A percentile compares a stretch with the other conserved stretches of the same genome.
Conservation (phyloP, 306 rosid species). For the Prunus mira region DNA sequence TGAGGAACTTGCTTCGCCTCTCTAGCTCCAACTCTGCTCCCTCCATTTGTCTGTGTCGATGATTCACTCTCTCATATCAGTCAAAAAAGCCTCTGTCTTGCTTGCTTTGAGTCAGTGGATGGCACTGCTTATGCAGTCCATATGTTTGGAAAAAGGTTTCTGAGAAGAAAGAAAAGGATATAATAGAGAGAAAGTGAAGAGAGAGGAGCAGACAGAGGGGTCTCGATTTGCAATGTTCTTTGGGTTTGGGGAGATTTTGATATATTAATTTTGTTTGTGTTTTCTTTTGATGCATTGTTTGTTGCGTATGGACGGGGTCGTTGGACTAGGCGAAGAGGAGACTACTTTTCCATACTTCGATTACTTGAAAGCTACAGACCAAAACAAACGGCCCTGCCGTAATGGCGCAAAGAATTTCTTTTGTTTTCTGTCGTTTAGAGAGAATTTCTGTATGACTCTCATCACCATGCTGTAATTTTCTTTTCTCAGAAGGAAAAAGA, state of each 20-base stretch:
- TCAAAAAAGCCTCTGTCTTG: conserved; percentile 9
- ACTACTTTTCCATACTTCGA: conserved; percentile 16
- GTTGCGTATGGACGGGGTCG: conserved; percentile 26
- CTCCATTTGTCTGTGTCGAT: conserved; percentile 34
- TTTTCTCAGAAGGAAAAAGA: no score
- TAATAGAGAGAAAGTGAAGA: background rate
- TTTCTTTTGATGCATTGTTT: conserved; percentile 23
- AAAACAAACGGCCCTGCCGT: background rate
- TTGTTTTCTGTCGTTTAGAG: background rate
- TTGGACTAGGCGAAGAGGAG: conserved; percentile 9
- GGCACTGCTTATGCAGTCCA: conserved; percentile 30
- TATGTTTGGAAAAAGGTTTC: conserved; percentile 31
- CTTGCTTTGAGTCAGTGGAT: conserved; percentile 19
- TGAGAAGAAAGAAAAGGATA: conserved; percentile 8
- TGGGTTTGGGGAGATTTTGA: background rate
- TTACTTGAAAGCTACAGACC: conserved; percentile 13
- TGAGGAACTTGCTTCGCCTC: conserved; percentile 77
- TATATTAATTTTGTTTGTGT: background rate
- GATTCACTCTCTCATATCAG: conserved; percentile 29
- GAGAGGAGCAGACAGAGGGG: conserved; percentile 18
- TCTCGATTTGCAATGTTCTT: conserved; percentile 24
- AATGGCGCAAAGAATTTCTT: background rate
- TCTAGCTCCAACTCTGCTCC: conserved; percentile 86
- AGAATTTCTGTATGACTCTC: no score
- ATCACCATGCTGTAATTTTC: no score